These are phyloP conservation scores for Penicillium sp. DNA, from an alignment of 2,329 filamentous ascomycete genomes.

Conservation along the genomic window DNA sequence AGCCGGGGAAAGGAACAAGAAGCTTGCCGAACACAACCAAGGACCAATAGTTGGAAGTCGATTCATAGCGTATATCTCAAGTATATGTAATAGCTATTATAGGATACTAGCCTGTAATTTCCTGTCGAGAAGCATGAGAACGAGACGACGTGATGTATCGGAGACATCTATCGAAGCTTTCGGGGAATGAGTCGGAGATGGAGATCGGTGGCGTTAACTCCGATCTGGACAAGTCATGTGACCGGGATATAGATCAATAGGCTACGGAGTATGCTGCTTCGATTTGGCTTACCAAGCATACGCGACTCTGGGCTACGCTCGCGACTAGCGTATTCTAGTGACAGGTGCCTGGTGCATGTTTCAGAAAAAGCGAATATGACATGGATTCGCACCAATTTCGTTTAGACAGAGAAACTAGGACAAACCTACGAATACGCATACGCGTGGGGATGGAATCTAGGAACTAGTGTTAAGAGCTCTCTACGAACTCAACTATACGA, in stretches of 20 bases:
- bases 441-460: background rate
- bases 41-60: background rate
- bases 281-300: background rate
- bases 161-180: background rate
- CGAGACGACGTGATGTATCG: background rate
- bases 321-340: background rate
- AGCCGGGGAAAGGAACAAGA: conserved; percentile 19
- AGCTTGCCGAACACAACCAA: background rate
- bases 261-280: background rate
- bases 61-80: background rate
- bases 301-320: background rate
- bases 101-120: background rate
- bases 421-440: background rate
- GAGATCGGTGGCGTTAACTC: background rate
- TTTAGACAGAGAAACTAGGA: background rate
- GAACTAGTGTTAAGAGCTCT: background rate
- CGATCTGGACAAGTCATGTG: background rate
- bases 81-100: background rate
- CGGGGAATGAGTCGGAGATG: background rate
- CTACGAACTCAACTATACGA: background rate
- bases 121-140: background rate
- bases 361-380: background rate
- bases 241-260: background rate
- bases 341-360: background rate
- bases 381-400: background rate